Evolutionary conservation across 805 yeast genomes (phyloP).

Genomic region (Hanseniaspora lindneri): DNA sequence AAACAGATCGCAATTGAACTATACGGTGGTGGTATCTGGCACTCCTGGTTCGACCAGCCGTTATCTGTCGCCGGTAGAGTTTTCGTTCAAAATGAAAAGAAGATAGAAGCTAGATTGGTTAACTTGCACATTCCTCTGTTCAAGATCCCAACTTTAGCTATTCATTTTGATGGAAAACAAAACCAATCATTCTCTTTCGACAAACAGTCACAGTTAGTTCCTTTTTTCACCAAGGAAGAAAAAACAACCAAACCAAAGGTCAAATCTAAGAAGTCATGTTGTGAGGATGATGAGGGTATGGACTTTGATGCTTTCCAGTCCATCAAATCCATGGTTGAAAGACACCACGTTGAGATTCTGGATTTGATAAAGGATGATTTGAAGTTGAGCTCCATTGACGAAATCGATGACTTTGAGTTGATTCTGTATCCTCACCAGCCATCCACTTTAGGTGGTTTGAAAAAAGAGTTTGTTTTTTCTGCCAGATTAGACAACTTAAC

Average conservation of each 20-base stretch:
- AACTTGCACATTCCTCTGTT: conserved; percentile 73
- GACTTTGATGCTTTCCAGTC: conserved; percentile 49
- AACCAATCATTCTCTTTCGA: conserved; percentile 76
- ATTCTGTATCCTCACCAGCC: conserved; percentile 75
- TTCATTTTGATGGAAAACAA: conserved; percentile 71
- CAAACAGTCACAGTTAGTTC: conserved; percentile 73
- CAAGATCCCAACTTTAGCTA: conserved; percentile 89
- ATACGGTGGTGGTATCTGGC: conserved; percentile 95
- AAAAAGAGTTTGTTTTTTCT: conserved; percentile 81
- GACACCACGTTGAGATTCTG: conserved; percentile 68
- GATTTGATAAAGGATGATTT: conserved; percentile 58
- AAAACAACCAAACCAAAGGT: conserved; percentile 18
- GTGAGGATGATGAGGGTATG: conserved; percentile 38
- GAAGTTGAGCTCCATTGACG: conserved; percentile 34
- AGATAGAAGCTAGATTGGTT: conserved; percentile 51
- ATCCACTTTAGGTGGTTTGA: conserved; percentile 74
- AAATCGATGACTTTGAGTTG: conserved; percentile 83
- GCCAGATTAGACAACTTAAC: conserved; percentile 86
- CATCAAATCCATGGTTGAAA: conserved; percentile 48
- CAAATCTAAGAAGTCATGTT: conserved; percentile 29
- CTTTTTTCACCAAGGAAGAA: conserved; percentile 60
- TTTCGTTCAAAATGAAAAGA: conserved; percentile 40
- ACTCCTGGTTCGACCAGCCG: conserved; percentile 94
- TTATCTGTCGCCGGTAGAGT: conserved; percentile 87
- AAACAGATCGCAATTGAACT: conserved; percentile 85